These are phyloP conservation scores for Porpolomopsis calyptriformis DNA, from an alignment of 768 basidiomycete genomes.

Conservation along the genomic window DNA sequence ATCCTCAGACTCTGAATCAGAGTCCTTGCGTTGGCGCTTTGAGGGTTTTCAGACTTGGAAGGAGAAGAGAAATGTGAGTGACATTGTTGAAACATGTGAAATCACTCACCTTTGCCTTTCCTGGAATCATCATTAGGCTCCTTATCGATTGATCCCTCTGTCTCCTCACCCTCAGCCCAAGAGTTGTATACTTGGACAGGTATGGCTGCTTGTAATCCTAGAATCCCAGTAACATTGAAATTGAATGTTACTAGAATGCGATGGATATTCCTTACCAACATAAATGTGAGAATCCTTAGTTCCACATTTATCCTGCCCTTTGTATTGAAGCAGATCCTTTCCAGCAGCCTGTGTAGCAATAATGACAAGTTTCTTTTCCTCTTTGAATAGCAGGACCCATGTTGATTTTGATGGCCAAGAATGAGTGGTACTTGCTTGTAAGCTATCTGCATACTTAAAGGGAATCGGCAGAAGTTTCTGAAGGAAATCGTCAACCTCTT, in stretches of 20 bases:
- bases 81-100: background rate
- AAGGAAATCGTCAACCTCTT: constrained; percentile 1
- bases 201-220: background rate
- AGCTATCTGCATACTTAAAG: background rate
- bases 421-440: background rate
- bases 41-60: background rate
- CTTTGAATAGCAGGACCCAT: no score
- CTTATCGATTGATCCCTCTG: background rate
- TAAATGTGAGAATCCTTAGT: no score
- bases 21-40: background rate
- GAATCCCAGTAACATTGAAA: background rate
- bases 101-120: background rate
- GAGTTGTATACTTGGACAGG: background rate
- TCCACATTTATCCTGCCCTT: no score
- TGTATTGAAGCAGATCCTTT: no score
- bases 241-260: background rate
- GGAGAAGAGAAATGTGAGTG: background rate
- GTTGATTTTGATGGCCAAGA: no score
- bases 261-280: background rate
- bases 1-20: background rate
- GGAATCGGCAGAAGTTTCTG: background rate
- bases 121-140: background rate
- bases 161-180: background rate
- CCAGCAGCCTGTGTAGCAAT: no score
- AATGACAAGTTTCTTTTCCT: no score